Conservation (phyloP, 441 rosid species). For the Omphalea diandra region DNA sequence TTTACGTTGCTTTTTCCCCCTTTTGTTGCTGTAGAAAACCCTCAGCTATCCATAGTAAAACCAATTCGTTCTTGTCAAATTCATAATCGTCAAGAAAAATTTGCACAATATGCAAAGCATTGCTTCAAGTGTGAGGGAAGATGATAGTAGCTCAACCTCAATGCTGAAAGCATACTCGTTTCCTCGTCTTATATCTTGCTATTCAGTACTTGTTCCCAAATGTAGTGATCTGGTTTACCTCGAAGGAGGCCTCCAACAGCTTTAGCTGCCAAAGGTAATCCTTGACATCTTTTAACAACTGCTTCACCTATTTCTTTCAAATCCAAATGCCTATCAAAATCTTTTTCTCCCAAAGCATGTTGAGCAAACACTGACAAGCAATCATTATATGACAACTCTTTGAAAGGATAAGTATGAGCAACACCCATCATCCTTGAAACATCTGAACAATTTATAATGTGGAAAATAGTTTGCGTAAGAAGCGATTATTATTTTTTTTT, state of each 20-base stretch:
- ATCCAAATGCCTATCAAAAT: no score
- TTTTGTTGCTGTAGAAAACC: constrained; percentile 21
- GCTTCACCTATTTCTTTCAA: no score
- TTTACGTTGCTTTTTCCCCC: constrained; percentile 6
- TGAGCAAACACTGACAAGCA: constrained; percentile 11
- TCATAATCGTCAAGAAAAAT: constrained; percentile 24
- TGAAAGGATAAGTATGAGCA: background rate
- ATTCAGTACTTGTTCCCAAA: background rate
- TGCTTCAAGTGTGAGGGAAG: constrained; percentile 35
- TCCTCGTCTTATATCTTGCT: constrained; percentile 5
- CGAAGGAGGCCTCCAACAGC: constrained; percentile 10
- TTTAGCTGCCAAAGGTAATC: constrained; percentile 16
- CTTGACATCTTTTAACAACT: no score
- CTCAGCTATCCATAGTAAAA: constrained; percentile 32
- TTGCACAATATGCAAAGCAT: constrained; percentile 33
- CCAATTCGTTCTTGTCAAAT: constrained; percentile 22
- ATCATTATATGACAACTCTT: constrained; percentile 2
- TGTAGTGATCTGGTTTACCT: background rate
- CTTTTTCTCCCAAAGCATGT: no score
- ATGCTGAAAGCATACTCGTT: constrained; percentile 5
- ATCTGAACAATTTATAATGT: no score
- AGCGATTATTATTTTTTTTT: no score
- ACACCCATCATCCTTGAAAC: background rate
- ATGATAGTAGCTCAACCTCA: constrained; percentile 29
- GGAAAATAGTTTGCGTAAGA: no score